Base-by-base conservation (phyloP, 2,329 filamentous ascomycete species). In the Cryphonectria naterciae region DNA sequence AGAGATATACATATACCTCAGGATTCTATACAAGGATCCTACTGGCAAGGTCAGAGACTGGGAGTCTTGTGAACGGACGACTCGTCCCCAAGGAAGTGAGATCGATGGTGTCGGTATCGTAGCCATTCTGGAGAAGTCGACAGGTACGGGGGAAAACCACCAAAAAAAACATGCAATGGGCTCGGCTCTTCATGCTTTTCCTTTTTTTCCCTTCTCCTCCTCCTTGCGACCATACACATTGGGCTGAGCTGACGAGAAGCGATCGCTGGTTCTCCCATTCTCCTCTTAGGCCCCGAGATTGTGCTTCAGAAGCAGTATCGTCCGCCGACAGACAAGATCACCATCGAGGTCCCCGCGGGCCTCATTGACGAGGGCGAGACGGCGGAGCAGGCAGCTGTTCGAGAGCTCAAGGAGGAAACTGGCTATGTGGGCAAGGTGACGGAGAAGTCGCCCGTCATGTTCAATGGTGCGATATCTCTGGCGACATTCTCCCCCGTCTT, bases 31-130 rank as follows among this genome's bases (percentile, higher is more conserved):
- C 78, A 82, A 83, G 69, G 92, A 93, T 76, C 87, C 89, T 28
- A 83, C 85, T 46, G 89, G 88, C 74, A 81, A 82, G 22, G 79
- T 82, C 0, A 85, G 91, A 67, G 88, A 86, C 41, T 94, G 92
- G 92, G 92, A 94, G 77, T 91, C 89, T 0, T 90, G 90, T 22
- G 89, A 93, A 79, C 88, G 92, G n/a, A 85, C 85, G 41, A 93
- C 91, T 0, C 87, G 91, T 4, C 90, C 91, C 17, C 82, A 83
- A 69, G 83, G 80, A 73, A 84, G 85, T 70, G 87, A 88, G 46
- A 89, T 93, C 68, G 92, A 94, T 76, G 91, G 90, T 67, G 91
- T 94, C 19, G 91, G 91, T 72, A 92, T 94, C 70, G 85, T 93
- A 22, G 92, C 91, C 58, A 87, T 94, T 73, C 82, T 94, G 19